These are phyloP conservation scores for Crucihimalaya himalaica DNA, from an alignment of 345 rosid genomes.

Conservation along the genomic window DNA sequence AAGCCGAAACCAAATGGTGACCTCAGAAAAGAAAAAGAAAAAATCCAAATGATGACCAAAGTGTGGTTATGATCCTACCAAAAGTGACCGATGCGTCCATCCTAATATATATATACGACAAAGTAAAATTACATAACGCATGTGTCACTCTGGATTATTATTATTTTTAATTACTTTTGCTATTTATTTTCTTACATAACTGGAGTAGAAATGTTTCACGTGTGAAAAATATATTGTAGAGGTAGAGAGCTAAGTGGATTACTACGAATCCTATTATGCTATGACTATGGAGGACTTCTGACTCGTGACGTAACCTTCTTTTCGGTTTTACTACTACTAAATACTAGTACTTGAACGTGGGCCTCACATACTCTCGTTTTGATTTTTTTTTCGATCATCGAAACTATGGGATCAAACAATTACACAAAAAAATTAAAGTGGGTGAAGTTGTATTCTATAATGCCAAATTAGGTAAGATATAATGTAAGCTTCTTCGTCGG, in stretches of 20 bases:
- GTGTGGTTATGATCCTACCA: constrained; percentile 3
- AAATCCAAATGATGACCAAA: not conserved
- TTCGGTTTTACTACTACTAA: not conserved
- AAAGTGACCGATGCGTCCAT: not conserved
- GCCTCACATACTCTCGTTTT: constrained; percentile 7
- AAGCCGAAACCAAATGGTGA: not conserved
- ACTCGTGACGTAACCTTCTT: constrained; percentile 25
- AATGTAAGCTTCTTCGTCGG: too few relatives aligned
- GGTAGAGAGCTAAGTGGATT: constrained; percentile 29
- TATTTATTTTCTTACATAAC: constrained; percentile 2
- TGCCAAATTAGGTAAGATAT: too few relatives aligned
- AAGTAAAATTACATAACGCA: not conserved
- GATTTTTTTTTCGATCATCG: too few relatives aligned
- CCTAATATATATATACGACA: constrained; percentile 10
- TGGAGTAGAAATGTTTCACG: not conserved
- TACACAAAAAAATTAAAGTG: too few relatives aligned
- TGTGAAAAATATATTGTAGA: not conserved
- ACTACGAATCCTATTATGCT: constrained; percentile 28
- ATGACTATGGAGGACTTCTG: constrained; percentile 16
- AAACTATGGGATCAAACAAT: too few relatives aligned
- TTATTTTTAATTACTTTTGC: not conserved
- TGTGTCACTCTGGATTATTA: not conserved
- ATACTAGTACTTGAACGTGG: not conserved
- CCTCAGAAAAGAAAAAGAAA: not conserved
- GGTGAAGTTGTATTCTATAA: too few relatives aligned